These are phyloP conservation scores for Lachancea waltii DNA, from an alignment of 805 yeast species.

Conservation along the genomic window DNA sequence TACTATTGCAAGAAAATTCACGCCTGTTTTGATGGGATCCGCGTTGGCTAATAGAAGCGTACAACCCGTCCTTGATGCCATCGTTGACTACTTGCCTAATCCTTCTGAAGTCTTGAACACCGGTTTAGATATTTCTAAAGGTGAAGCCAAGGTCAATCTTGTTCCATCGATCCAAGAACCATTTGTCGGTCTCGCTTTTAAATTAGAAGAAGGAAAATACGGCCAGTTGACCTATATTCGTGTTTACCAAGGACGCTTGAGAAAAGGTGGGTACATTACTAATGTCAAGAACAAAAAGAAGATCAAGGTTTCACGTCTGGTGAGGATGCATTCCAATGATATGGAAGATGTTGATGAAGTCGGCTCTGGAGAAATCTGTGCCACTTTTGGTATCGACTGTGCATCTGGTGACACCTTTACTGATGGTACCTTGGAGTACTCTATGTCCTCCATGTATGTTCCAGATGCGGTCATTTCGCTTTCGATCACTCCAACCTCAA, in stretches of 20 bases:
- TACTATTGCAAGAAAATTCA: slow-evolving; percentile 90
- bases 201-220: slow-evolving; percentile 95
- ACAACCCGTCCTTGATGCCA: slow-evolving; percentile 93
- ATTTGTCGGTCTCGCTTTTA: slow-evolving; percentile 96
- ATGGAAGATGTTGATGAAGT: slow-evolving; percentile 97
- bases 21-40: slow-evolving; percentile 99
- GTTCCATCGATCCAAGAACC: slow-evolving; percentile 70
- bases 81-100: slow-evolving; percentile 90
- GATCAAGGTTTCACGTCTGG: slow-evolving; percentile 87
- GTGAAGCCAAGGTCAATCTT: slow-evolving; percentile 64
- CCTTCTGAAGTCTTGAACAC: slow-evolving; percentile 90
- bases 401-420: slow-evolving; percentile 98
- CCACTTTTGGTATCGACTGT: slow-evolving; percentile 98
- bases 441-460: slow-evolving; percentile 97
- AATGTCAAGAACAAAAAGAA: slow-evolving; percentile 90
- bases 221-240: slow-evolving; percentile 97
- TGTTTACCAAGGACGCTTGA: slow-evolving; percentile 92
- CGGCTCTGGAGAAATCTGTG: slow-evolving; percentile 98
- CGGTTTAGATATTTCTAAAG: slow-evolving; percentile 67
- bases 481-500: slow-evolving; percentile 80
- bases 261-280: slow-evolving; percentile 81
- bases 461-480: slow-evolving; percentile 98
- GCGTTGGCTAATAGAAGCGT: slow-evolving; percentile 95
- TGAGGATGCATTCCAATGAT: slow-evolving; percentile 97
- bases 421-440: slow-evolving; percentile 68